phyloP scores from a whole-genome alignment of 371 early-diverging fungal genomes.

The Encephalitozoon romaleae region DNA sequence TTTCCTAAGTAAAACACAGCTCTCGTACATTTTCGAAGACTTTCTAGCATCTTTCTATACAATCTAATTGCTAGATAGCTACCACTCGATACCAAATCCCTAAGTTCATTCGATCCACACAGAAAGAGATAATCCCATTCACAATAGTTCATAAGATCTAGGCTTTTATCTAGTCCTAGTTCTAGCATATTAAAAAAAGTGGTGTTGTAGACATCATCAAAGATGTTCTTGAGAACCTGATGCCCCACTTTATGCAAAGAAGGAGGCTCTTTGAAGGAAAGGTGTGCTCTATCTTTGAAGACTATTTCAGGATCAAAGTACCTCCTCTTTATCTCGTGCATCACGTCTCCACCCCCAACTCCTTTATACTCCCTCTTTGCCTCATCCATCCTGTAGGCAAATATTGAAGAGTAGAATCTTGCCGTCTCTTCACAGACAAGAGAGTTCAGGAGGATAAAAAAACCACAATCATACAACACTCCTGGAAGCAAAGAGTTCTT shows the following conservation, averaged over 20 bases:
- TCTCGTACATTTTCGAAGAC: neutral
- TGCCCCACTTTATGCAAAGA: neutral
- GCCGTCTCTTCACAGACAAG: slow-evolving; percentile 10
- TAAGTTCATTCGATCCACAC: neutral
- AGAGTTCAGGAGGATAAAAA: slow-evolving; percentile 32
- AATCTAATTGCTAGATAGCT: neutral
- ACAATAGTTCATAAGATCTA: slow-evolving; percentile 26
- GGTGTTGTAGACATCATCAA: slow-evolving; percentile 14
- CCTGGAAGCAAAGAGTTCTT: neutral
- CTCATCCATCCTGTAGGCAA: neutral
- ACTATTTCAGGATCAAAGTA: slow-evolving; percentile 39
- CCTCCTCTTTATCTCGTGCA: slow-evolving; percentile 40
- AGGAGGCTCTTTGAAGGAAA: slow-evolving; percentile 18
- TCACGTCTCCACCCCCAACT: neutral
- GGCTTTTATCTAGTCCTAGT: neutral
- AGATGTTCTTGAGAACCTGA: slow-evolving; percentile 20
- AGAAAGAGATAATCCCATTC: neutral
- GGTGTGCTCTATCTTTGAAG: slow-evolving; percentile 19
- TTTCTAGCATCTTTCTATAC: neutral
- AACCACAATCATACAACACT: slow-evolving; percentile 29
- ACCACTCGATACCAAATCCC: neutral
- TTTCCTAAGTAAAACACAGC: neutral
- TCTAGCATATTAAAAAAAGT: slow-evolving; percentile 17
- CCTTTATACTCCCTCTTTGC: neutral
- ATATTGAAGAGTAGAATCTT: slow-evolving; percentile 30